Evolutionary conservation across 2,329 filamentous ascomycete species (phyloP).

Genomic region (Madurella fahalii): DNA sequence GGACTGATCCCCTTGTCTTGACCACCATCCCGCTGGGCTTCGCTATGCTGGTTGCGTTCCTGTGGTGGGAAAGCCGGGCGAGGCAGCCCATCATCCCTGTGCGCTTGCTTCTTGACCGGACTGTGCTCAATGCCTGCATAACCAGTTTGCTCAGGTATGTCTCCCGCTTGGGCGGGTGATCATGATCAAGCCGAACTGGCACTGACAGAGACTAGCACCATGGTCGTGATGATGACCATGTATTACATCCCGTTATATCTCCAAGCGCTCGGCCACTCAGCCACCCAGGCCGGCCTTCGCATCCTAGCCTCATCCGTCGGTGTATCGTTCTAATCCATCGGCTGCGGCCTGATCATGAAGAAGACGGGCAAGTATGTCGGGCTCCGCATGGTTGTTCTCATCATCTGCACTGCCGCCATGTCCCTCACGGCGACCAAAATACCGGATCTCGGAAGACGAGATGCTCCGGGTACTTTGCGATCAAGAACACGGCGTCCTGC

Average conservation of each 20-base stretch:
- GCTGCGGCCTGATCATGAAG: conserved; percentile 70
- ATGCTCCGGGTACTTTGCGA: too few relatives aligned
- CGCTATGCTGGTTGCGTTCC: conserved; percentile 59
- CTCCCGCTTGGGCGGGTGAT: background rate
- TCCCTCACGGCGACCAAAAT: conserved; percentile 52
- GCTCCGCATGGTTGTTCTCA: conserved; percentile 47
- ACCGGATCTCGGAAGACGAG: too few relatives aligned
- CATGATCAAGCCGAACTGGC: background rate
- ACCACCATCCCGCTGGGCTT: conserved; percentile 64
- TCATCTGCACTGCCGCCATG: conserved; percentile 45
- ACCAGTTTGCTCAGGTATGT: conserved; percentile 63
- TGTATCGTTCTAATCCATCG: conserved; percentile 65
- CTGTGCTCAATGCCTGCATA: conserved; percentile 69
- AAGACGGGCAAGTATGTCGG: conserved; percentile 69
- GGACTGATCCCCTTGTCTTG: conserved; percentile 74
- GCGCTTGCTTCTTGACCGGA: conserved; percentile 67
- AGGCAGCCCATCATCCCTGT: conserved; percentile 80
- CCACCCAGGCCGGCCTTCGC: conserved; percentile 66
- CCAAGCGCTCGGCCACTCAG: conserved; percentile 68
- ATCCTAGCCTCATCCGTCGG: conserved; percentile 73
- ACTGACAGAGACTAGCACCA: conserved; percentile 44
- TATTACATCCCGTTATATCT: conserved; percentile 85
- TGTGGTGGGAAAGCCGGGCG: conserved; percentile 68
- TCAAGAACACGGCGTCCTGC: too few relatives aligned
- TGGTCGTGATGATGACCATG: conserved; percentile 67